Base-by-base conservation (phyloP, 306 rosid genomes). In the Arachis hypogaea region DNA sequence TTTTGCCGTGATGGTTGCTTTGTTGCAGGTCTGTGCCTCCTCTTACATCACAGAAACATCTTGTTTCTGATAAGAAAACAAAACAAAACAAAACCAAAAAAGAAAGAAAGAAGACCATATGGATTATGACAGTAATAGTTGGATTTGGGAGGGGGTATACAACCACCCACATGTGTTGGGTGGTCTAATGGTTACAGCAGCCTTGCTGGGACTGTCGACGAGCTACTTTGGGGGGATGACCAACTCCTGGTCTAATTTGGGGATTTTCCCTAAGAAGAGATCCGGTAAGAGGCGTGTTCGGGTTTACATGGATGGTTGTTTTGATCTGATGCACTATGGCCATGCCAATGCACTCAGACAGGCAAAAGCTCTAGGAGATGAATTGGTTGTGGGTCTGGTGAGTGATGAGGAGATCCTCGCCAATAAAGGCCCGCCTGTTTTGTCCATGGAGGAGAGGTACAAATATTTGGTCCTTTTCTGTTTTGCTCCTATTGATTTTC, bases 291-390 rank as follows among this genome's bases (percentile, higher is more conserved):
- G 84, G 86, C 96, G 88, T 29, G 76, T 90, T 77, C 90, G 99
- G 56, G 98, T 95, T 60, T 95, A 95, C 79, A 95, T 95, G 98
- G 99, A 95, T 82, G 99, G 99, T 0, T 95, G 99, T 76, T 95
- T 95, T 77, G 99, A 95, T 86, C 96, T 95, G 76, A 95, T 95
- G 99, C 99, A 95, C 82, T 95, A 90, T 61, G 99, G 99, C 18
- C 99, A 95, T 73, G 99, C 99, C 66, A 95, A 95, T 83, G 99
- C 99, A 33, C 80, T 95, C 81, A 88, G 99, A 84, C 99, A 95
- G 82, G 99, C 99, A 28, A 95, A 92, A 81, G 96, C 93, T 71
- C 78, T 95, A 45, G 99, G 99, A 18, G 99, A 95, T 79, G 99
- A 95, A 63, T 84, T 95, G 78, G 85, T 95, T 66, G 99, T 95